These are phyloP conservation scores for Hypoxylon sp. DNA, from an alignment of 2,329 filamentous ascomycete species.

Conservation along the genomic window DNA sequence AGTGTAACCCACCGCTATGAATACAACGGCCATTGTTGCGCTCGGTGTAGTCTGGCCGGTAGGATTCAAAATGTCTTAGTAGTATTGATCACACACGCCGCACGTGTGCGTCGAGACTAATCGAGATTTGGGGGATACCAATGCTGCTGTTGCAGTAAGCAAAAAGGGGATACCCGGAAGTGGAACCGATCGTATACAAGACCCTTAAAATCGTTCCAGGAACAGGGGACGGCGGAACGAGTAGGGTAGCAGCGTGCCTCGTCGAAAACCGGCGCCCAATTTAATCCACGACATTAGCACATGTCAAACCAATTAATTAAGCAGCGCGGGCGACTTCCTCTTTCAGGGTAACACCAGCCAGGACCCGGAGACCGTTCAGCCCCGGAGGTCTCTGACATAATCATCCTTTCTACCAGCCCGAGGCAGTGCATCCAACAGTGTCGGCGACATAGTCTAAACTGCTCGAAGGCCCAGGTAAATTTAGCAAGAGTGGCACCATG, in stretches of 20 bases:
- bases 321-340: conserved; percentile 6
- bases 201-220: not conserved
- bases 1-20: conserved; percentile 5
- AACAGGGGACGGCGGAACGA: not conserved
- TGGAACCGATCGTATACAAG: not conserved
- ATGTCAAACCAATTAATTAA: not conserved
- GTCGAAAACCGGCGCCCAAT: not conserved
- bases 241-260: not conserved
- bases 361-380: not conserved
- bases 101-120: not conserved
- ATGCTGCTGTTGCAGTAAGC: not conserved
- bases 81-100: not conserved
- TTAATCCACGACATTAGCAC: not conserved
- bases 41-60: not conserved
- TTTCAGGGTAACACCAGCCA: conserved; percentile 9
- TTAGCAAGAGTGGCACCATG: not conserved
- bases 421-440: conserved; percentile 1
- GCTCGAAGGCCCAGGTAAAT: not conserved
- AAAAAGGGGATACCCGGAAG: not conserved
- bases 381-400: not conserved
- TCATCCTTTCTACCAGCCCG: conserved; percentile 1
- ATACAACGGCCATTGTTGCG: not conserved
- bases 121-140: not conserved
- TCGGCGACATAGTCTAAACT: not conserved
- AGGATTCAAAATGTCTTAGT: conserved; percentile 9